phyloP scores from a whole-genome alignment of 768 basidiomycete species.

The Amanita inopinata region DNA sequence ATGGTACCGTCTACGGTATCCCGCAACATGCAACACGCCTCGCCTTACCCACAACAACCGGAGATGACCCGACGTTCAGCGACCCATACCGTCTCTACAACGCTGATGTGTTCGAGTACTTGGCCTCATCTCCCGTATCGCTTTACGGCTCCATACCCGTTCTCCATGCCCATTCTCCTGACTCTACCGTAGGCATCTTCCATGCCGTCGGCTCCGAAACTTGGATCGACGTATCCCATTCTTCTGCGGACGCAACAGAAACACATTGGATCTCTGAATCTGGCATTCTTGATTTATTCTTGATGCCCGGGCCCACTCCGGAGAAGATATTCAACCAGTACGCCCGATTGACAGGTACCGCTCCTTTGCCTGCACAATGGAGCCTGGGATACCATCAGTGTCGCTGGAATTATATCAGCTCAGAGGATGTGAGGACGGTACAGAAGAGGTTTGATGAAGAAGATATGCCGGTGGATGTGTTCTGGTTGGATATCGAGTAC shows the following conservation, averaged over 20 bases:
- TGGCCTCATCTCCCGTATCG: conserved; percentile 65
- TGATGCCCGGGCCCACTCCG: conserved; percentile 87
- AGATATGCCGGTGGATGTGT: conserved; percentile 90
- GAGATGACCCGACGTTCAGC: conserved; percentile 62
- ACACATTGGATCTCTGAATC: conserved; percentile 99
- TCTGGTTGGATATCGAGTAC: conserved; percentile 98
- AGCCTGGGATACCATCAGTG: conserved; percentile 95
- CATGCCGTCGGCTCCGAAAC: conserved; percentile 85
- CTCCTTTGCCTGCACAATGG: conserved; percentile 86
- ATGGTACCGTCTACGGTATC: conserved; percentile 88
- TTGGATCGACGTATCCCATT: conserved; percentile 85
- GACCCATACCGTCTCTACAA: conserved; percentile 97
- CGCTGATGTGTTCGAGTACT: conserved; percentile 93
- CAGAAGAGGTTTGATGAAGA: conserved; percentile 87
- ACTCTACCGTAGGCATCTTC: conserved; percentile 86
- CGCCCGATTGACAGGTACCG: conserved; percentile 71
- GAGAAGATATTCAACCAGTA: conserved; percentile 81
- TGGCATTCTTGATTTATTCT: conserved; percentile 89
- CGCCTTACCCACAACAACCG: conserved; percentile 80
- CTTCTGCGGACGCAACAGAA: conserved; percentile 55
- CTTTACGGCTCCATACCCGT: conserved; percentile 90
- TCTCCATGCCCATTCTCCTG: conserved; percentile 85
- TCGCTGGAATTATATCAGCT: conserved; percentile 94
- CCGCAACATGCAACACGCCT: conserved; percentile 92
- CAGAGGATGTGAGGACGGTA: conserved; percentile 78